Evolutionary conservation across 2,329 filamentous ascomycete species (phyloP).

Genomic region (Amesomyces nigricolor): DNA sequence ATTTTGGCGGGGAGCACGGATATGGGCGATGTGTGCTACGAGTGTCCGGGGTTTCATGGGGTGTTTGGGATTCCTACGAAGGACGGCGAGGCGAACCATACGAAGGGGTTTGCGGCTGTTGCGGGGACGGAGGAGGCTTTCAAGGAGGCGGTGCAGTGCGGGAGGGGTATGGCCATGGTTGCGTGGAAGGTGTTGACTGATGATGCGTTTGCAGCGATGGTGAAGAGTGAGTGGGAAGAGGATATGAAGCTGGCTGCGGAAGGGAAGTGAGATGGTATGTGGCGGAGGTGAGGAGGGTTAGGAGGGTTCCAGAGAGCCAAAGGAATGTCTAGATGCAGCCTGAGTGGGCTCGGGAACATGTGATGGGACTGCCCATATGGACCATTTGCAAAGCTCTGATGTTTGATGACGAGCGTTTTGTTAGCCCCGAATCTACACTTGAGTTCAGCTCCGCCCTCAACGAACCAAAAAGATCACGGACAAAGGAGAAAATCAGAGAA

Average conservation of each 20-base stretch:
- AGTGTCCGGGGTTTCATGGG: constrained; percentile 40
- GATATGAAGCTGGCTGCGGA: constrained; percentile 32
- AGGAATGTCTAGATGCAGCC: too few relatives aligned
- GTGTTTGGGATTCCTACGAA: constrained; percentile 37
- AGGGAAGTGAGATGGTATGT: constrained; percentile 13
- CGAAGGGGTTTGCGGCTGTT: constrained; percentile 36
- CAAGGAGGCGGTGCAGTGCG: constrained; percentile 31
- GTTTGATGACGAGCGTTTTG: not conserved
- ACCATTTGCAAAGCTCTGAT: too few relatives aligned
- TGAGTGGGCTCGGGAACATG: too few relatives aligned
- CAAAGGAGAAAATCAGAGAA: not conserved
- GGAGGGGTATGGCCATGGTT: constrained; percentile 32
- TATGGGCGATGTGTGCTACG: constrained; percentile 41
- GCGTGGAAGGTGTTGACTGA: constrained; percentile 53
- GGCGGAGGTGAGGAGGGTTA: too few relatives aligned
- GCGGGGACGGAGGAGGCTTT: constrained; percentile 35
- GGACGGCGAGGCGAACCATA: constrained; percentile 37
- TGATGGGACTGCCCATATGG: too few relatives aligned
- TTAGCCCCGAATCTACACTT: too few relatives aligned
- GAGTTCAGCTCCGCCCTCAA: too few relatives aligned
- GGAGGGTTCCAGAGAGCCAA: too few relatives aligned
- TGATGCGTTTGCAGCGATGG: constrained; percentile 62
- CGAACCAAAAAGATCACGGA: not conserved
- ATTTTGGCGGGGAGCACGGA: constrained; percentile 33
- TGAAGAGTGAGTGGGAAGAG: constrained; percentile 68